These are phyloP conservation scores for Rhamnella rubrinervis DNA, from an alignment of 331 rosid species.

Conservation along the genomic window DNA sequence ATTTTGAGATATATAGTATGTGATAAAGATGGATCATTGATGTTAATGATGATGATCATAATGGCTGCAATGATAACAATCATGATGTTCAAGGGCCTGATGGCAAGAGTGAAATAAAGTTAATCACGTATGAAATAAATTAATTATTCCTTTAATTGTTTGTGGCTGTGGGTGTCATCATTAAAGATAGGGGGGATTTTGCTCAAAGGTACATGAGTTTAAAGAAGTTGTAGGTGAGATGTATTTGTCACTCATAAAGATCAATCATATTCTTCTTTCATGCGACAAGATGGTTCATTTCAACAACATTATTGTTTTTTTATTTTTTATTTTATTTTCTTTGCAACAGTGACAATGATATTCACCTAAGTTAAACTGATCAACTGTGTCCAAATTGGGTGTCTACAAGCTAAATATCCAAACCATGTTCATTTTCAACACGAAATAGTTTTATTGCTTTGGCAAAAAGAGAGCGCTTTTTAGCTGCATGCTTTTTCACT, in stretches of 20 bases:
- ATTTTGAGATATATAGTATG: slow-evolving; percentile 33
- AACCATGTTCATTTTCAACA: no score
- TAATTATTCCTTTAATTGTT: slow-evolving; percentile 25
- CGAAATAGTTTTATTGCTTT: no score
- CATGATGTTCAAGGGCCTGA: slow-evolving; percentile 51
- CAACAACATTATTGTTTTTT: no score
- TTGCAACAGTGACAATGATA: no score
- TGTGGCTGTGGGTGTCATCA: slow-evolving; percentile 65
- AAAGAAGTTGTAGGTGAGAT: slow-evolving; percentile 15
- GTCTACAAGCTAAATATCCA: no score
- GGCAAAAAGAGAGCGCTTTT: not conserved
- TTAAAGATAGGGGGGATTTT: slow-evolving; percentile 29
- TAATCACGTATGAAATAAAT: slow-evolving; percentile 18
- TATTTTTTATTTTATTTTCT: no score
- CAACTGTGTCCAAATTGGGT: no score
- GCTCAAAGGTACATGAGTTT: slow-evolving; percentile 26
- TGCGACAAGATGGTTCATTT: no score
- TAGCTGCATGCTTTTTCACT: not conserved
- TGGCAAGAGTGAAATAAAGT: slow-evolving; percentile 50
- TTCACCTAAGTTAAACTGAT: no score
- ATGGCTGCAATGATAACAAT: slow-evolving; percentile 68
- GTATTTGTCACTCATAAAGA: not conserved
- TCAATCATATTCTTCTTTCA: no score
- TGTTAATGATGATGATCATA: slow-evolving; percentile 49
- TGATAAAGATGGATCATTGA: slow-evolving; percentile 37